A percentile compares a stretch with the other conserved stretches of the same genome.
Conservation (phyloP, 257 asterid genomes). For the Solanum sejunctum region DNA sequence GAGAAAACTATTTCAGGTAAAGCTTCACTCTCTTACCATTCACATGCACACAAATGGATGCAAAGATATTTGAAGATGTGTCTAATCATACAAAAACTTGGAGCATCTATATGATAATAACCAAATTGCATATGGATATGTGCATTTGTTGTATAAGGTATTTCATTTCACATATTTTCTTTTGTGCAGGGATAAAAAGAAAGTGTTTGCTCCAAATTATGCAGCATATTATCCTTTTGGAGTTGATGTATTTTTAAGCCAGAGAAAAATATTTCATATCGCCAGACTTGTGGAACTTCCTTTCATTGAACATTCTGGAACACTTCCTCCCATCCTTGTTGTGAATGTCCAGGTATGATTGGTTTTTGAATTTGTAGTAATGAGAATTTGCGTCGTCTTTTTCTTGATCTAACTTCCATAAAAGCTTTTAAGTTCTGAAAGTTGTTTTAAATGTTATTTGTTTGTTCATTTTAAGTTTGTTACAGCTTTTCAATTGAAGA, state of each 20-base stretch:
- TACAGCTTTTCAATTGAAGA: background rate
- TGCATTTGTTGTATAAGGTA: background rate
- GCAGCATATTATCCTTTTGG: constrained; percentile 95
- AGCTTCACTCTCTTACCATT: background rate
- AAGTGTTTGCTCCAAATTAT: constrained; percentile 61
- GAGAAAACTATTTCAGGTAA: constrained; percentile 70
- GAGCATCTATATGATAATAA: background rate
- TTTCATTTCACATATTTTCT: background rate
- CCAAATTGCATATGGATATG: background rate
- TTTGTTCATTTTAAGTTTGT: background rate
- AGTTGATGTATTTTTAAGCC: constrained; percentile 78
- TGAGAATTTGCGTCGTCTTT: background rate
- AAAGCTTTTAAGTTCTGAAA: background rate
- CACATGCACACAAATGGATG: background rate
- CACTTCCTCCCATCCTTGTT: constrained; percentile 80
- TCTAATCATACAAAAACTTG: background rate
- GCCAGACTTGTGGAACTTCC: constrained; percentile 87
- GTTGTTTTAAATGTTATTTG: background rate
- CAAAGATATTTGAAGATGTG: background rate
- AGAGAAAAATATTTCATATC: constrained; percentile 67
- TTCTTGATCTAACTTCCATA: background rate
- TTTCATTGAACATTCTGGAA: constrained; percentile 32
- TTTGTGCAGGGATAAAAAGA: constrained; percentile 70
- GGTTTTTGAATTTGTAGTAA: background rate
- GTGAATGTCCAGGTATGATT: constrained; percentile 82